Percentiles rank a stretch among this genome's conserved stretches.
These are phyloP conservation scores for Beauveria scarabaeidicola DNA, from an alignment of 2,329 filamentous ascomycete genomes.

Conservation along the genomic window DNA sequence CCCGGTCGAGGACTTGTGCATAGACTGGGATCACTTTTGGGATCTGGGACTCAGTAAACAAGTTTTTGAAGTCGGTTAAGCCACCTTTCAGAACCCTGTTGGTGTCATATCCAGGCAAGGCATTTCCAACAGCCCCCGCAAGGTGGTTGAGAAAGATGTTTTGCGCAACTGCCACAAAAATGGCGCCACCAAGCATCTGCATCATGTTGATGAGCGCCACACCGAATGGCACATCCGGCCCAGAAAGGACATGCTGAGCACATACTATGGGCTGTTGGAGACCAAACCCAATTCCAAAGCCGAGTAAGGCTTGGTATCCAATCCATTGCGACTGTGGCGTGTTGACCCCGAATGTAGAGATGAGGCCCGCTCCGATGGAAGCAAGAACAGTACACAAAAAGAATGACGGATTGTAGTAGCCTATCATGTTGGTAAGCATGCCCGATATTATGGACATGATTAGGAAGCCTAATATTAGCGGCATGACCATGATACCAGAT, in stretches of 20 bases:
- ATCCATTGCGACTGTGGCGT: constrained; percentile 30
- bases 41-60: too few species aligned
- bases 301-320: constrained; percentile 34
- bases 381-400: constrained; percentile 22
- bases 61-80: too few species aligned
- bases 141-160: constrained; percentile 35
- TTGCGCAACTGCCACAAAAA: constrained; percentile 35
- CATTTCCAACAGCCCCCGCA: too few species aligned
- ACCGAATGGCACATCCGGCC: constrained; percentile 32
- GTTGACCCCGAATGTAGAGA: constrained; percentile 28
- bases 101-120: too few species aligned
- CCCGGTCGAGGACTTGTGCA: too few species aligned
- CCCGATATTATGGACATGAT: constrained; percentile 14
- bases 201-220: constrained; percentile 35
- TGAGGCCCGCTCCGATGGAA: constrained; percentile 27
- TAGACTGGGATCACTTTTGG: too few species aligned
- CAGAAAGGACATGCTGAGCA: constrained; percentile 31
- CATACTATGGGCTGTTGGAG: constrained; percentile 35
- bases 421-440: constrained; percentile 22
- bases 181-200: constrained; percentile 36
- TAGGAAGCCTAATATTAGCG: constrained; percentile 4
- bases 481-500: constrained; percentile 15
- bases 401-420: constrained; percentile 33
- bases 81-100: not conserved
- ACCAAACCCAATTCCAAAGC: constrained; percentile 31